Conservation (phyloP, 805 yeast genomes). For the Torulaspora quercuum region DNA sequence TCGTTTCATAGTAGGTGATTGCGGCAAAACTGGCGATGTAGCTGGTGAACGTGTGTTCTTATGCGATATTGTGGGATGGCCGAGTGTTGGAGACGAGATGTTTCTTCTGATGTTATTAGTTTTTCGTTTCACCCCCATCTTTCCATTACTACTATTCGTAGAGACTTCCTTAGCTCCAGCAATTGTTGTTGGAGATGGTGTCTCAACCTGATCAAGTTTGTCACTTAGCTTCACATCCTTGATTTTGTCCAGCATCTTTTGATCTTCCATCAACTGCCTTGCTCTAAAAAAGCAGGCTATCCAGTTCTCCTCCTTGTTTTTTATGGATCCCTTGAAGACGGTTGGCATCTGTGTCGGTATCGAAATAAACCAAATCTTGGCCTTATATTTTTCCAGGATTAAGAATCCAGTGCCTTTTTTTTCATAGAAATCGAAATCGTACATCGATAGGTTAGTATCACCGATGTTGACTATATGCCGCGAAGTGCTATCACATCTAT, state of each 20-base stretch:
- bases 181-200: constrained; percentile 4
- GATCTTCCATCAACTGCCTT: constrained; percentile 49
- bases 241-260: constrained; percentile 13
- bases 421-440: constrained; percentile 74
- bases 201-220: constrained; percentile 6
- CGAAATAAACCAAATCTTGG: constrained; percentile 57
- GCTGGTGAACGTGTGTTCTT: constrained; percentile 9
- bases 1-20: constrained; percentile 16
- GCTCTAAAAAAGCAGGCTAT: constrained; percentile 66
- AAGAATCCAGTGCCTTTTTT: constrained; percentile 55
- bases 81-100: constrained; percentile 11
- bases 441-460: constrained; percentile 62
- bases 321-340: constrained; percentile 38
- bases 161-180: background rate
- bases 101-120: background rate
- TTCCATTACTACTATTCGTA: background rate
- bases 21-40: constrained; percentile 3
- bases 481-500: constrained; percentile 13
- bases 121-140: background rate
- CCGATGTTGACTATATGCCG: constrained; percentile 28
- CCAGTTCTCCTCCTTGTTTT: constrained; percentile 58
- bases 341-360: constrained; percentile 34
- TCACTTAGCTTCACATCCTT: constrained; percentile 13
- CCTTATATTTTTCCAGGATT: constrained; percentile 57
- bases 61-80: constrained; percentile 5